Conservation (phyloP, 2,329 filamentous ascomycete genomes). For the Mariannaea elegans region DNA sequence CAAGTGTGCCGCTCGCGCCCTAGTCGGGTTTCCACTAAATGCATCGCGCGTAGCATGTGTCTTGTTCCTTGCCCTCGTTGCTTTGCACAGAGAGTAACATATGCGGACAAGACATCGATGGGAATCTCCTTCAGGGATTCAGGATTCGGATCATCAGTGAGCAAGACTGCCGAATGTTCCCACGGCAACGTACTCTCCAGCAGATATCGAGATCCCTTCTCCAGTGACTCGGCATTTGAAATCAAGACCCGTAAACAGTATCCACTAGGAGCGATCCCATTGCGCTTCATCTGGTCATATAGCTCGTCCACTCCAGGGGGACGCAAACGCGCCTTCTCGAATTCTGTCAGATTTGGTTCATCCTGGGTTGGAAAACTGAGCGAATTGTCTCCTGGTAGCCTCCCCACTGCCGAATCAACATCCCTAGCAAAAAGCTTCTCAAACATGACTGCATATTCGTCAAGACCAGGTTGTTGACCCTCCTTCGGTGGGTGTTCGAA, state of each 20-base stretch:
- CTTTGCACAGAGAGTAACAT: slow-evolving; percentile 50
- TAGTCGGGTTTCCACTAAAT: slow-evolving; percentile 41
- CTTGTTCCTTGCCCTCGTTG: slow-evolving; percentile 31
- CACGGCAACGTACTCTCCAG: slow-evolving; percentile 48
- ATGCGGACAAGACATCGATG: slow-evolving; percentile 57
- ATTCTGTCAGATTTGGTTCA: slow-evolving; percentile 65
- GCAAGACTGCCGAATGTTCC: slow-evolving; percentile 28
- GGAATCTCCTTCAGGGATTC: slow-evolving; percentile 37
- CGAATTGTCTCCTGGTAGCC: slow-evolving; percentile 68
- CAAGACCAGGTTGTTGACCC: slow-evolving; percentile 46
- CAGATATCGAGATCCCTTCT: slow-evolving; percentile 60
- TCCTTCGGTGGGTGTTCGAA: slow-evolving; percentile 51
- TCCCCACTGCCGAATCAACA: slow-evolving; percentile 33
- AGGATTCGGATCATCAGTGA: slow-evolving; percentile 35
- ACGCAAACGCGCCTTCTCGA: slow-evolving; percentile 68
- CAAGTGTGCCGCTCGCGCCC: slow-evolving; percentile 35
- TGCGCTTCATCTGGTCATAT: slow-evolving; percentile 64
- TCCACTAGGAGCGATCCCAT: slow-evolving; percentile 58
- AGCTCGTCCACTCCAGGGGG: slow-evolving; percentile 68
- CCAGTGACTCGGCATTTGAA: slow-evolving; percentile 57
- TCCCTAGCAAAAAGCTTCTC: slow-evolving; percentile 58
- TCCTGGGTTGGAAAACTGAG: slow-evolving; percentile 52
- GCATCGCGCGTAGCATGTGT: slow-evolving; percentile 45
- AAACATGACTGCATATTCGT: slow-evolving; percentile 69
- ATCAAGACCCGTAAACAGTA: slow-evolving; percentile 66